These are phyloP conservation scores for Pseudocercospora macadamiae DNA, from an alignment of 2,329 filamentous ascomycete species.

Conservation along the genomic window DNA sequence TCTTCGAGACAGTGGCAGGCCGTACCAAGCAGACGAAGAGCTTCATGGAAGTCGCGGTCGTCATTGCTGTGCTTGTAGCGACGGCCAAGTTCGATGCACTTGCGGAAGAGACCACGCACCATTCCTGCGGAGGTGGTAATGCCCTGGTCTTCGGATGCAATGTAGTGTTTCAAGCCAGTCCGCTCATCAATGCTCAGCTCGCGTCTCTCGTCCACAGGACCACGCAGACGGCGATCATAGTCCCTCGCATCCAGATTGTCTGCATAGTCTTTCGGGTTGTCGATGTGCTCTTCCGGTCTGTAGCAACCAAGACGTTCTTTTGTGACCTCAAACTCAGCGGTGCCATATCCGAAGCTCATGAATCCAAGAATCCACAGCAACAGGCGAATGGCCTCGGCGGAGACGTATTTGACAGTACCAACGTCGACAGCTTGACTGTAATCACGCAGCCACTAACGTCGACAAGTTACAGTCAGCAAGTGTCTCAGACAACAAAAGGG, in stretches of 20 bases:
- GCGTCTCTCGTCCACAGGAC: slow-evolving; percentile 69
- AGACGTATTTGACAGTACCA: slow-evolving; percentile 87
- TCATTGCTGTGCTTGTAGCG: slow-evolving; percentile 67
- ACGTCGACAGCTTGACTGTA: slow-evolving; percentile 95
- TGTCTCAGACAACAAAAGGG: too few species aligned
- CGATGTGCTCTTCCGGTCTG: slow-evolving; percentile 80
- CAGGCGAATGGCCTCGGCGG: slow-evolving; percentile 86
- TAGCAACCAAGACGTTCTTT: slow-evolving; percentile 78
- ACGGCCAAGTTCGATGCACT: slow-evolving; percentile 78
- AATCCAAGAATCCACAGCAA: slow-evolving; percentile 88
- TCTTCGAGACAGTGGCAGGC: slow-evolving; percentile 90
- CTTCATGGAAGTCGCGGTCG: slow-evolving; percentile 82
- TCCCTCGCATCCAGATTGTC: slow-evolving; percentile 83
- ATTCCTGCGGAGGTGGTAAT: slow-evolving; percentile 83
- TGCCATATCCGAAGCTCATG: slow-evolving; percentile 82
- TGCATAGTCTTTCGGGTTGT: slow-evolving; percentile 80
- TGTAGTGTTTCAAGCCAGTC: slow-evolving; percentile 78
- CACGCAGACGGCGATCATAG: slow-evolving; percentile 80
- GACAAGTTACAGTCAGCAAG: too few species aligned
- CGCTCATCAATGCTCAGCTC: slow-evolving; percentile 77
- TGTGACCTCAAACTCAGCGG: slow-evolving; percentile 84
- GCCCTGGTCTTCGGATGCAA: slow-evolving; percentile 76
- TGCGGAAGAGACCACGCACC: slow-evolving; percentile 71
- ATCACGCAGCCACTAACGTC: slow-evolving; percentile 90
- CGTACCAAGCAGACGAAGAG: slow-evolving; percentile 82